Conservation (phyloP, 768 basidiomycete species). For the Thelephora ganbajun region DNA sequence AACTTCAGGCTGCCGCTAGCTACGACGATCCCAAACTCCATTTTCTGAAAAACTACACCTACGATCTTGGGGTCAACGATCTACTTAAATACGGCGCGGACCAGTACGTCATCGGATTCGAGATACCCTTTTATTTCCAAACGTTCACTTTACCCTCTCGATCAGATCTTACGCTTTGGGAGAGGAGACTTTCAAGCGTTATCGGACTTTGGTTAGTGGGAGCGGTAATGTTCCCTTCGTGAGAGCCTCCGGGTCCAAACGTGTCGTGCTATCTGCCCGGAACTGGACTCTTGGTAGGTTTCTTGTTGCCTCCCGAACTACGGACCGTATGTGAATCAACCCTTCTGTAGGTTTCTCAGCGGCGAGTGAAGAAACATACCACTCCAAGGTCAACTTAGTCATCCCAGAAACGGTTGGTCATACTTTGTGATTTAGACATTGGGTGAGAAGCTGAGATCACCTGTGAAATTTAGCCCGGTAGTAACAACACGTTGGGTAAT, state of each 20-base stretch:
- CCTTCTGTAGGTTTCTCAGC: slow-evolving; percentile 37
- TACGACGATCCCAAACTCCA: slow-evolving; percentile 32
- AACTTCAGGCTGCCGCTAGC: slow-evolving; percentile 32
- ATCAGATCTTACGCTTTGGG: slow-evolving; percentile 40
- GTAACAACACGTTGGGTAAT: slow-evolving; percentile 58
- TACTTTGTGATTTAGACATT: not conserved
- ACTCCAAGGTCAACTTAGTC: slow-evolving; percentile 39
- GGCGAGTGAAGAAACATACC: slow-evolving; percentile 31
- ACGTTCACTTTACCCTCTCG: not conserved
- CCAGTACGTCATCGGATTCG: slow-evolving; percentile 31
- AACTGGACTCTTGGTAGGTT: slow-evolving; percentile 55
- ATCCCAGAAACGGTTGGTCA: slow-evolving; percentile 37
- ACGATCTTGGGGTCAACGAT: slow-evolving; percentile 40
- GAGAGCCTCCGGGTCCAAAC: slow-evolving; percentile 32
- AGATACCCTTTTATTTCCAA: not conserved
- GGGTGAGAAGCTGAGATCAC: not conserved
- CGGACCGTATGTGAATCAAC: not conserved
- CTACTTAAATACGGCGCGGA: slow-evolving; percentile 54
- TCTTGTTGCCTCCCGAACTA: not conserved
- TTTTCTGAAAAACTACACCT: slow-evolving; percentile 49
- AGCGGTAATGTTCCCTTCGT: slow-evolving; percentile 35
- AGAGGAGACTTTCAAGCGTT: slow-evolving; percentile 35
- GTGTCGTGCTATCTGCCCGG: slow-evolving; percentile 52
- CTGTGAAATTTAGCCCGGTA: not conserved
- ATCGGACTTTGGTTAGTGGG: slow-evolving; percentile 30